Base-by-base conservation (phyloP, 2,329 filamentous ascomycete genomes). In the Davidsoniella australis region DNA sequence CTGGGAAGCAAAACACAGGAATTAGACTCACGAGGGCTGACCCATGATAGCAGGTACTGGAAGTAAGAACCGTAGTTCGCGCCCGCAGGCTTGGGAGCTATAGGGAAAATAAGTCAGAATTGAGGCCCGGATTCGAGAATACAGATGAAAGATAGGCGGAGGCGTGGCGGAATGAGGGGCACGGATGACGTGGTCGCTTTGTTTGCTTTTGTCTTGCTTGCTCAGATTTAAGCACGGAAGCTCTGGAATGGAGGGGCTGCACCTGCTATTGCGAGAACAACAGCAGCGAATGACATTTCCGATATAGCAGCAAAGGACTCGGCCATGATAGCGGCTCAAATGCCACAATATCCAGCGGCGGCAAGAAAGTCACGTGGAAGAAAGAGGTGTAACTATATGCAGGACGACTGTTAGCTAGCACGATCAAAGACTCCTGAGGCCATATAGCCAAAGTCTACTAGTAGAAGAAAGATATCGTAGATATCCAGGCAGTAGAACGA, bases 11-110 rank as follows among this genome's bases (percentile, higher is more conserved):
- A 33, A 33, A 12, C 29, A 33, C 9, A 10, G 29, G 29, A 33
- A 12, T 9, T 9, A 29, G 7, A 68, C 73, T 60, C 69, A 78
- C 76, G 73, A 60, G 76, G 76, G 61, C 80, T 78, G 60, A 79
- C 71, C 76, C 79, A 82, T 56, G 78, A 81, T 54, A 83, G 67
- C 51, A 83, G 69, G 62, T 80, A 76, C 46, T 72, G 73, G 64
- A 83, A 82, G 65, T 82, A 76, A 14, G 77, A 82, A 66, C 82
- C 78, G 62, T 82, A 83, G 63, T 80, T 76, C 52, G 76, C 81
- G 59, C 81, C 63, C 46, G 43, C 41, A 40, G 47, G 20, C 45
- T 50, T 48, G 36, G 45, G 36, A 37, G 43, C 42, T 51, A 42
- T 16, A 46, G 10, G 14, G 20, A 29, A 42, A 26, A 29, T 2